A percentile compares a stretch with the other conserved stretches of the same genome.
Evolutionary conservation across 345 rosid genomes (phyloP).

Genomic region (Erucastrum elatum): DNA sequence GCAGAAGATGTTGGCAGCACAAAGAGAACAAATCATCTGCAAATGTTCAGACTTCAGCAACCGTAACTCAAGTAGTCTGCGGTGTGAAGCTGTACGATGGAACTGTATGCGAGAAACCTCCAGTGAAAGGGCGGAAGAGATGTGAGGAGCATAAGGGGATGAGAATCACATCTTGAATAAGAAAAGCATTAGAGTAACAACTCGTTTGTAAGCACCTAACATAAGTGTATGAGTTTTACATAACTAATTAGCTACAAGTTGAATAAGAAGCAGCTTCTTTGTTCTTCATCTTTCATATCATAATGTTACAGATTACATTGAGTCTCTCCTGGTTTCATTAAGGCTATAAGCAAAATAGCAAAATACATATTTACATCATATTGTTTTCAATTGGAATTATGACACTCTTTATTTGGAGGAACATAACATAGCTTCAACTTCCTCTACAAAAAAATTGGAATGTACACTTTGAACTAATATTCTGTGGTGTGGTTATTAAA

Average conservation of each 20-base stretch:
- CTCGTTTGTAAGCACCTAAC: not conserved
- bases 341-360: conserved; percentile 6
- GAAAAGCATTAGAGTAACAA: not conserved
- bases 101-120: conserved; percentile 30
- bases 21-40: conserved; percentile 23
- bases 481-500: conserved; percentile 18
- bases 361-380: conserved; percentile 8
- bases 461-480: conserved; percentile 26
- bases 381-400: not conserved
- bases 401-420: conserved; percentile 17
- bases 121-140: conserved; percentile 36
- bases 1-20: conserved; percentile 42
- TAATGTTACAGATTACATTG: conserved; percentile 1
- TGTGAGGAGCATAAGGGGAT: conserved; percentile 41
- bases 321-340: not conserved
- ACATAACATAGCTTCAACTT: not conserved
- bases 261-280: conserved; percentile 5
- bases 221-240: not conserved
- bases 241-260: conserved; percentile 9
- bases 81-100: conserved; percentile 38
- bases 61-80: conserved; percentile 18
- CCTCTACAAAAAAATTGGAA: conserved; percentile 38
- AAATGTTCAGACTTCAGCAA: conserved; percentile 18
- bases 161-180: conserved; percentile 37
- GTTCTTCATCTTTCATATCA: not conserved